These are phyloP conservation scores for Aspergillus aculeatus DNA, from an alignment of 2,329 filamentous ascomycete species.

Conservation along the genomic window DNA sequence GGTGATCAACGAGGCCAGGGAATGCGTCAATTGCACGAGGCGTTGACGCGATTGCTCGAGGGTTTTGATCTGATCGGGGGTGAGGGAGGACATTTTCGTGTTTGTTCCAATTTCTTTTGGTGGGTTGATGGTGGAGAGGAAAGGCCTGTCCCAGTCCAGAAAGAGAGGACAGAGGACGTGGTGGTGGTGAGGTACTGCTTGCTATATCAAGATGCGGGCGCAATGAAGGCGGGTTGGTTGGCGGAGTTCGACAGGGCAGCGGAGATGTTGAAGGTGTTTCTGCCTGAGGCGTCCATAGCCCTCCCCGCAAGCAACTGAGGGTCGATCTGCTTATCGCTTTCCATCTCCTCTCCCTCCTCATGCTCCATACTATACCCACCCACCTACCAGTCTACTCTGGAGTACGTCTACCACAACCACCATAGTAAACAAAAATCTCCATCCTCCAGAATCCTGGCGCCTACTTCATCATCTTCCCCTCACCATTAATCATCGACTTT, in stretches of 20 bases:
- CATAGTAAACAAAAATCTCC: too few species aligned
- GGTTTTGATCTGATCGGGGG: conserved; percentile 53
- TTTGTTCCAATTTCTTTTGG: background rate
- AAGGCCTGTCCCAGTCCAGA: background rate
- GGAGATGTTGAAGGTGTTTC: background rate
- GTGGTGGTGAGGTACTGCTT: too few species aligned
- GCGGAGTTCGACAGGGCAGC: too few species aligned
- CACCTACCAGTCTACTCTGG: too few species aligned
- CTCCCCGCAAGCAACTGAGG: too few species aligned
- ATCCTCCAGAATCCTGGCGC: background rate
- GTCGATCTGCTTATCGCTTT: background rate
- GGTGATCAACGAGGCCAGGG: conserved; percentile 62
- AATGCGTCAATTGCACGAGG: conserved; percentile 67
- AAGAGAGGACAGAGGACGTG: background rate
- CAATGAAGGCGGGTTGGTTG: too few species aligned
- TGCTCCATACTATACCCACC: background rate
- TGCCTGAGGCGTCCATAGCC: background rate
- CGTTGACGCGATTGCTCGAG: conserved; percentile 70
- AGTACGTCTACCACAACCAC: too few species aligned
- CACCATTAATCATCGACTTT: too few species aligned
- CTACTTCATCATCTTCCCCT: background rate
- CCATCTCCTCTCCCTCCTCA: background rate
- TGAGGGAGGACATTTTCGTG: conserved; percentile 38
- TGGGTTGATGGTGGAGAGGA: background rate
- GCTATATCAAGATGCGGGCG: too few species aligned